A percentile compares a stretch with the other conserved stretches of the same genome.
phyloP scores from a whole-genome alignment of 331 rosid genomes.

The Pyrus hybrid region DNA sequence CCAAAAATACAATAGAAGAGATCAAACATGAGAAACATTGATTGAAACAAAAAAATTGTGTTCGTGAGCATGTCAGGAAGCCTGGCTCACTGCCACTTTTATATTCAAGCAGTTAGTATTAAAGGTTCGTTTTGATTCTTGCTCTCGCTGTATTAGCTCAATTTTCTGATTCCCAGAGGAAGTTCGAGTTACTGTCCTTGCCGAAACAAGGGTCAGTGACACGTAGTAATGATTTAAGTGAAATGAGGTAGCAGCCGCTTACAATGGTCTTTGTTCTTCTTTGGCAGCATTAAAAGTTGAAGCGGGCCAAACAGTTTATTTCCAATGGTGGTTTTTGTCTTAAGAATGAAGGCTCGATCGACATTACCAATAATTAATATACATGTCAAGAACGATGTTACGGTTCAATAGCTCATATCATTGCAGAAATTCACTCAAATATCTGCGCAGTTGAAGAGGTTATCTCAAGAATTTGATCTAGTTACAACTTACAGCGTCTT shows the following conservation, averaged over 20 bases:
- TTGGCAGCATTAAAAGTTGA: slow-evolving; percentile 33
- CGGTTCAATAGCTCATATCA: slow-evolving; percentile 11
- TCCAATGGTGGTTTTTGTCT: slow-evolving; percentile 61
- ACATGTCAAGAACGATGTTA: background rate
- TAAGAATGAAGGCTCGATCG: slow-evolving; percentile 7
- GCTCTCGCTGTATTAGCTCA: slow-evolving; percentile 32
- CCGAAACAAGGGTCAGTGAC: slow-evolving; percentile 27
- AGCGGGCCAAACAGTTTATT: slow-evolving; percentile 29
- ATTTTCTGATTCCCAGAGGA: slow-evolving; percentile 38
- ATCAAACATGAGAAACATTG: too few species aligned
- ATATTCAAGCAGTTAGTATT: slow-evolving; percentile 29
- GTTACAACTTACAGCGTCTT: slow-evolving; percentile 22
- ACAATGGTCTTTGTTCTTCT: slow-evolving; percentile 33
- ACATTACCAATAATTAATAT: background rate
- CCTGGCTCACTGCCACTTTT: slow-evolving; percentile 32
- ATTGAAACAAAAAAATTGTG: too few species aligned
- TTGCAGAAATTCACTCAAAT: slow-evolving; percentile 21
- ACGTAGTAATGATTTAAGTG: slow-evolving; percentile 11
- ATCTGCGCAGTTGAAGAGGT: slow-evolving; percentile 28
- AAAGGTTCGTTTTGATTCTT: slow-evolving; percentile 27
- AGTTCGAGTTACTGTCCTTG: slow-evolving; percentile 22
- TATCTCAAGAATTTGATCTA: slow-evolving; percentile 43
- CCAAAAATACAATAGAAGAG: too few species aligned
- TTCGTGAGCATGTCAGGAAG: slow-evolving; percentile 36
- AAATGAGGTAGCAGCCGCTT: slow-evolving; percentile 30